phyloP scores from a whole-genome alignment of 164 flowering plant genomes.

The Sextonia rubra region DNA sequence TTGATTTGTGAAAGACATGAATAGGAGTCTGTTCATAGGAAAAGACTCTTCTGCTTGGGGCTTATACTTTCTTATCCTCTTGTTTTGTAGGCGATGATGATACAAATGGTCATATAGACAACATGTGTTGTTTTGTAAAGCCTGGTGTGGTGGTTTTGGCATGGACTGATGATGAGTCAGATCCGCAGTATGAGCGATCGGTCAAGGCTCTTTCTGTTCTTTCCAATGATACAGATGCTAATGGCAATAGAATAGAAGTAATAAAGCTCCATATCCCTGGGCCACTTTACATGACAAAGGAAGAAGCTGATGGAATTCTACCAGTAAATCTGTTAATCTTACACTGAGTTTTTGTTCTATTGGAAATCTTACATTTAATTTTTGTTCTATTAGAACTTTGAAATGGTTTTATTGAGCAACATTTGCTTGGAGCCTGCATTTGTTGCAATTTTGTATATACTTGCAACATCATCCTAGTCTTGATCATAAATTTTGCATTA shows the following conservation, averaged over 20 bases:
- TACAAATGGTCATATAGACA: slow-evolving; percentile 96
- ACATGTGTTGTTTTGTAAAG: slow-evolving; percentile 93
- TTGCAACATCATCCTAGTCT: too few relatives aligned
- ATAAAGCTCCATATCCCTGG: slow-evolving; percentile 87
- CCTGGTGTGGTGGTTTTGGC: slow-evolving; percentile 90
- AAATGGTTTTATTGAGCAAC: background rate
- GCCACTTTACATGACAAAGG: slow-evolving; percentile 82
- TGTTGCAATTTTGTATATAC: background rate
- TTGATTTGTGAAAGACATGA: too few relatives aligned
- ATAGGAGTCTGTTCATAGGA: too few relatives aligned
- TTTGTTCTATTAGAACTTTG: background rate
- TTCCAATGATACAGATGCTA: slow-evolving; percentile 64
- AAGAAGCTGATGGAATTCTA: slow-evolving; percentile 69
- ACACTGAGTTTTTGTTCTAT: background rate
- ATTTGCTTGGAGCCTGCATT: background rate
- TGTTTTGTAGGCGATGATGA: slow-evolving; percentile 82
- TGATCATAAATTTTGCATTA: too few relatives aligned
- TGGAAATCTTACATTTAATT: background rate
- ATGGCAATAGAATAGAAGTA: slow-evolving; percentile 65
- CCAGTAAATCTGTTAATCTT: slow-evolving; percentile 32
- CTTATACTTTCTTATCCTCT: background rate
- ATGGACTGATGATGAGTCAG: slow-evolving; percentile 90
- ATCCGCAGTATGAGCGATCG: slow-evolving; percentile 79
- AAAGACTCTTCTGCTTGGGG: background rate
- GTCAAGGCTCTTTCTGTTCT: slow-evolving; percentile 71